phyloP scores from a whole-genome alignment of 1,284 basidiomycete genomes.

The Rhizoctonia solani region DNA sequence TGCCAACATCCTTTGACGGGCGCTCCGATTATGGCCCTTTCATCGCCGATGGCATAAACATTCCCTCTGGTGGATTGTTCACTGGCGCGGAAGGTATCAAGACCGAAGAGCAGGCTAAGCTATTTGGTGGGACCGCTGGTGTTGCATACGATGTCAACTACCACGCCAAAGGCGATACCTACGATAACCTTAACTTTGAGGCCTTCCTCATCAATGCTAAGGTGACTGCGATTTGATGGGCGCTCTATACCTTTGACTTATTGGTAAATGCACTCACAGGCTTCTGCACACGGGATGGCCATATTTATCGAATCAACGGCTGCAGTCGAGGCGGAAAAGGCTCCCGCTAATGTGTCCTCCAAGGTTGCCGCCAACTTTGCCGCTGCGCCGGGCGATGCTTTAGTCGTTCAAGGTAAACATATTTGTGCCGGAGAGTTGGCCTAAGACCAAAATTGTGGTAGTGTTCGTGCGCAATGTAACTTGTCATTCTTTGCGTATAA shows the following conservation, averaged over 20 bases:
- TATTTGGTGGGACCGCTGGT: conserved; percentile 29
- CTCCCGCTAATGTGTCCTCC: background rate
- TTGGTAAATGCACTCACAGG: no score
- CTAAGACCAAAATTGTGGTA: no score
- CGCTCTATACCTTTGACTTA: no score
- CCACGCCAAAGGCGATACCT: conserved; percentile 31
- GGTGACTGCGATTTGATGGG: background rate
- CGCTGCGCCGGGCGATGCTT: background rate
- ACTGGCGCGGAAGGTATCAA: conserved; percentile 34
- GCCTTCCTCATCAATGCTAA: conserved; percentile 30
- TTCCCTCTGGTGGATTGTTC: conserved; percentile 28
- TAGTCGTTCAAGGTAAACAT: background rate
- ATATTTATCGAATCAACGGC: background rate
- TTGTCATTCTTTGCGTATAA: no score
- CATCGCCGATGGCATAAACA: conserved; percentile 26
- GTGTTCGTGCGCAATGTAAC: no score
- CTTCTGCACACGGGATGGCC: background rate
- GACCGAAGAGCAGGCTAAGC: no score
- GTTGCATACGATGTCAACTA: conserved; percentile 26
- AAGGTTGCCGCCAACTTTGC: background rate
- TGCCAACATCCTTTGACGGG: conserved; percentile 25
- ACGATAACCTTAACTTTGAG: conserved; percentile 22
- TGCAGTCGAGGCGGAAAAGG: background rate
- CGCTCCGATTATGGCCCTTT: conserved; percentile 30
- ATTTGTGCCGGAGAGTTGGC: no score